Evolutionary conservation across 2,329 filamentous ascomycete species (phyloP).

Genomic region (Juglanconis sp.): DNA sequence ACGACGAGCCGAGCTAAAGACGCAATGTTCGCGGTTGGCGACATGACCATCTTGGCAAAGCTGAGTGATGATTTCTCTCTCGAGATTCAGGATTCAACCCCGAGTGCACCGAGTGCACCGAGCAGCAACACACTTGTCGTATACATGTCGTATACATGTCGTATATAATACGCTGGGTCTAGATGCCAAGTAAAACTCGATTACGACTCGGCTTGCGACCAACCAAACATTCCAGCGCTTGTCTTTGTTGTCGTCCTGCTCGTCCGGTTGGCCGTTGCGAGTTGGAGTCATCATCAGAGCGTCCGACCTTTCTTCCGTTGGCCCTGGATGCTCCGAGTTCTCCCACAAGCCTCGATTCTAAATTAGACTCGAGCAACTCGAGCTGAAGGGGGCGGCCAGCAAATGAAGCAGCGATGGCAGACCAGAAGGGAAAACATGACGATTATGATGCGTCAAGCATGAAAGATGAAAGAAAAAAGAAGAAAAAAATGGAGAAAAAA

Average conservation of each 20-base stretch:
- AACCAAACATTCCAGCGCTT: conserved; percentile 4
- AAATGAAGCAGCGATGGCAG: background rate
- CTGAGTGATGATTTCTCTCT: background rate
- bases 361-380: conserved; percentile 1
- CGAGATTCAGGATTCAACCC: no score
- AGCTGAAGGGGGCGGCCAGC: background rate
- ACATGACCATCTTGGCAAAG: conserved; percentile 3
- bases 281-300: background rate
- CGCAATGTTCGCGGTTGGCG: no score
- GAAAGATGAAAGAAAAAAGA: background rate
- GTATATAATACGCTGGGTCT: background rate
- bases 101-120: no score
- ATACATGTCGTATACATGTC: no score
- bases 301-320: background rate
- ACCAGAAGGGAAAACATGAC: background rate
- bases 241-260: background rate
- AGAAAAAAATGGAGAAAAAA: no score
- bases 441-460: background rate
- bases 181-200: conserved; percentile 2
- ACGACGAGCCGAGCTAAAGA: background rate
- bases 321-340: background rate
- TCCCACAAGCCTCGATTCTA: background rate
- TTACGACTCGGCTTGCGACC: conserved; percentile 8
- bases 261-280: conserved; percentile 3
- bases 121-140: no score